Percentiles rank a stretch among this genome's conserved stretches.
Evolutionary conservation across 768 basidiomycete species (phyloP).

Genomic region (Paxillus rubicundulus): DNA sequence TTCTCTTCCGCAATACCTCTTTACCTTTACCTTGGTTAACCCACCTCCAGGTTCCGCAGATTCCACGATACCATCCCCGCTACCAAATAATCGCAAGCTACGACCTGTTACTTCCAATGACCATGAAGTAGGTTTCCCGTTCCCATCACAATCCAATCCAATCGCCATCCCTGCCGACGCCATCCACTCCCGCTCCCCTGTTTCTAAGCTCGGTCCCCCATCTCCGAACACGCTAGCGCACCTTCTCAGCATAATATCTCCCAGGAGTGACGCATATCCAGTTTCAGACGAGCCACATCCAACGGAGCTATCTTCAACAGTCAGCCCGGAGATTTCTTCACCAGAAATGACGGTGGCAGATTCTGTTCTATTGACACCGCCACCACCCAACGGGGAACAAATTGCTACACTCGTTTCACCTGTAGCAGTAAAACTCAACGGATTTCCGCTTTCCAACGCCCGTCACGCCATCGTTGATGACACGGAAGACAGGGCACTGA

Average conservation of each 20-base stretch:
- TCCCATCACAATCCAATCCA: constrained; percentile 7
- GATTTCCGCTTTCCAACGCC: constrained; percentile 5
- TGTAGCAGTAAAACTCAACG: constrained; percentile 12
- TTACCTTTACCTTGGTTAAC: constrained; percentile 6
- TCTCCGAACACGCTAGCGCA: constrained; percentile 24
- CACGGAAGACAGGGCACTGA: constrained; percentile 42
- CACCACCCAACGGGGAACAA: constrained; percentile 7
- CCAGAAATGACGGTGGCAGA: constrained; percentile 16
- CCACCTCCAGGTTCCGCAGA: constrained; percentile 59
- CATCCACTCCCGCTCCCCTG: constrained; percentile 15
- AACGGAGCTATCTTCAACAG: constrained; percentile 6
- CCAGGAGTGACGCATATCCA: constrained; percentile 17
- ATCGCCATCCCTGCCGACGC: constrained; percentile 14
- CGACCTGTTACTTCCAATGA: constrained; percentile 9
- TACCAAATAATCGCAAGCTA: constrained; percentile 30
- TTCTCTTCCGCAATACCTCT: constrained; percentile 13
- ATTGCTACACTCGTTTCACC: constrained; percentile 16
- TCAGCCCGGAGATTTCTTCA: constrained; percentile 8
- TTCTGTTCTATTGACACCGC: constrained; percentile 27
- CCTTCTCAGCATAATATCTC: constrained; percentile 28
- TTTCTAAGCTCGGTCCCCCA: constrained; percentile 18
- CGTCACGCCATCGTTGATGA: neutral
- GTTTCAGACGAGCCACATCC: constrained; percentile 7
- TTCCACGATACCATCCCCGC: constrained; percentile 61
- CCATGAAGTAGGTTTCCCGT: constrained; percentile 1